Conservation (phyloP, 306 rosid genomes). For the Hippophae tibetana region DNA sequence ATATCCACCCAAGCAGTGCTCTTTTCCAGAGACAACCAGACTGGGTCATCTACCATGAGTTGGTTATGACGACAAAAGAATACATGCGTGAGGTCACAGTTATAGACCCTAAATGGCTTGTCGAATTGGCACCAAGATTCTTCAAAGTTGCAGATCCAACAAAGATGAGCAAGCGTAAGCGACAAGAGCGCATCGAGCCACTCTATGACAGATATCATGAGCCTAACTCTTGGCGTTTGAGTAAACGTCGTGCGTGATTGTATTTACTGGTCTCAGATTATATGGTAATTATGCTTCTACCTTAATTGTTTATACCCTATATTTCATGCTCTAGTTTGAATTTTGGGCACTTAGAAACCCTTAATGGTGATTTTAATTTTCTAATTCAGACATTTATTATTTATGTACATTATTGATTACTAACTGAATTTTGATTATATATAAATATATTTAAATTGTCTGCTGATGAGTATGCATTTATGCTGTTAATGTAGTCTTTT, state of each 20-base stretch:
- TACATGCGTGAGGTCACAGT: constrained; percentile 83
- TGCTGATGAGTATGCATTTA: too few relatives aligned
- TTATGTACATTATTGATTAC: too few relatives aligned
- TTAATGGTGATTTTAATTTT: too few relatives aligned
- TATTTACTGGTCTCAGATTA: not conserved
- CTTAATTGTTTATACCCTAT: not conserved
- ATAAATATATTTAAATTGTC: too few relatives aligned
- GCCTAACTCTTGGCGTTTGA: constrained; percentile 91
- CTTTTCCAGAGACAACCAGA: constrained; percentile 82
- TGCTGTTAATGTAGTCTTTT: too few relatives aligned
- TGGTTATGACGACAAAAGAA: constrained; percentile 84
- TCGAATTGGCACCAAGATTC: constrained; percentile 76
- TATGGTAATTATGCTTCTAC: not conserved
- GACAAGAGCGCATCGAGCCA: constrained; percentile 74
- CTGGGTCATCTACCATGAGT: constrained; percentile 91
- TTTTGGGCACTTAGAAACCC: too few relatives aligned
- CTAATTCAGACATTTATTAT: too few relatives aligned
- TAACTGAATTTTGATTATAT: too few relatives aligned
- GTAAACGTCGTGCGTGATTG: constrained; percentile 70
- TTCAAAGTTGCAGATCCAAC: constrained; percentile 75
- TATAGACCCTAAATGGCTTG: constrained; percentile 83
- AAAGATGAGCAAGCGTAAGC: constrained; percentile 73
- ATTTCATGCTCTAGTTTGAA: too few relatives aligned
- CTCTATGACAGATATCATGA: constrained; percentile 84
- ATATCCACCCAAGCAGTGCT: constrained; percentile 75